Conservation (phyloP, 129 eudicot species). For the Erigeron canadensis region DNA sequence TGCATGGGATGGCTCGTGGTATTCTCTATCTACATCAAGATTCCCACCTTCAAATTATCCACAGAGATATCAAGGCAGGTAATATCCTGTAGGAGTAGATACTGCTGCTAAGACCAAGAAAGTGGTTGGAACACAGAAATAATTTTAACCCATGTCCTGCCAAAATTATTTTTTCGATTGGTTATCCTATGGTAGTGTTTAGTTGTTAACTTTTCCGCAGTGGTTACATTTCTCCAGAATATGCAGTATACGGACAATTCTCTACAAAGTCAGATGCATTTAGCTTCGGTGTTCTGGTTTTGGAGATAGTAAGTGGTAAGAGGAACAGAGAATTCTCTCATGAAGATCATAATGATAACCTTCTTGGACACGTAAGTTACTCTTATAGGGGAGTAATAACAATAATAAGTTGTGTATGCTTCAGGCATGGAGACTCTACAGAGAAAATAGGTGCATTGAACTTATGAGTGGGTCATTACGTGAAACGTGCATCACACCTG, state of each 20-base stretch:
- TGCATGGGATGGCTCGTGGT: slow-evolving; percentile 20
- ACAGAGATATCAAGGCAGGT: slow-evolving; percentile 24
- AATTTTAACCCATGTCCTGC: neutral
- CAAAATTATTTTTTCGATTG: neutral
- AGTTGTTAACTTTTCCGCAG: neutral
- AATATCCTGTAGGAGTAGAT: slow-evolving; percentile 16
- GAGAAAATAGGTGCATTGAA: neutral
- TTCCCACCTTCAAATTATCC: slow-evolving; percentile 24
- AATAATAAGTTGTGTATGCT: neutral
- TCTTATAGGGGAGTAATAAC: neutral
- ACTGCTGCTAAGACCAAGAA: slow-evolving; percentile 11
- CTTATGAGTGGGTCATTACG: neutral
- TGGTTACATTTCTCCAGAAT: slow-evolving; percentile 17
- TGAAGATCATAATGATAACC: slow-evolving; percentile 22
- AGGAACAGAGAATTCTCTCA: slow-evolving; percentile 21
- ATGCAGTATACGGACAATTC: slow-evolving; percentile 3
- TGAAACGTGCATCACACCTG: neutral
- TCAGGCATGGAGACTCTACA: slow-evolving; percentile 8
- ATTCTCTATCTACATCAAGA: slow-evolving; percentile 23
- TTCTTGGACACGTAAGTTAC: slow-evolving; percentile 23
- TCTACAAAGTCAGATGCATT: slow-evolving; percentile 23
- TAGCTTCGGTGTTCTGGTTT: slow-evolving; percentile 10
- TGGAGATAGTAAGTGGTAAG: slow-evolving; percentile 26
- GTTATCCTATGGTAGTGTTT: too few species aligned
- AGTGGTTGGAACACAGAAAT: slow-evolving; percentile 24